Conservation (phyloP, 805 yeast species). For the Jamesozyma lodderae region DNA sequence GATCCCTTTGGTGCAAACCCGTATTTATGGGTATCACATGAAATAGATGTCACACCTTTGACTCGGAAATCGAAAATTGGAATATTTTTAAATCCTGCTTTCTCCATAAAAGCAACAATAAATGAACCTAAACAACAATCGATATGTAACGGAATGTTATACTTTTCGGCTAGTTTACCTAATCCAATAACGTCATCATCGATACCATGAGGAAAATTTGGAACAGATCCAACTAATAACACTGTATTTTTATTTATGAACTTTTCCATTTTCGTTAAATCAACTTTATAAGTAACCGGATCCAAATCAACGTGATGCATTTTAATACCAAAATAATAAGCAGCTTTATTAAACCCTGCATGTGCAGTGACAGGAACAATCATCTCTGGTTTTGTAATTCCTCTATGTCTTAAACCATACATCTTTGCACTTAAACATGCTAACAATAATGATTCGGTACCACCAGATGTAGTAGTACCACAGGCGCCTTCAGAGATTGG, state of each 20-base stretch:
- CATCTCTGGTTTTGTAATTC: conserved; percentile 71
- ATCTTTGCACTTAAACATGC: conserved; percentile 86
- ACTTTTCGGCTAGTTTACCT: conserved; percentile 47
- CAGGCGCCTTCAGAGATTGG: conserved; percentile 52
- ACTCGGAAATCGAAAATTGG: conserved; percentile 72
- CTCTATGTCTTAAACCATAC: conserved; percentile 48
- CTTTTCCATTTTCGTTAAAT: conserved; percentile 49
- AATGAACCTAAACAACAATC: conserved; percentile 96
- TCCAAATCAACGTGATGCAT: conserved; percentile 74
- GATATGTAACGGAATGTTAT: conserved; percentile 83
- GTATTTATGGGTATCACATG: conserved; percentile 98
- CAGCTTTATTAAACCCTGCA: conserved; percentile 93
- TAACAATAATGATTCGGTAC: conserved; percentile 83
- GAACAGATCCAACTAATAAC: conserved; percentile 85
- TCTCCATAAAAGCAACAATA: conserved; percentile 68
- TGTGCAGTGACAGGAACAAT: conserved; percentile 85
- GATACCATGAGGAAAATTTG: conserved; percentile 95
- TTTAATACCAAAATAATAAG: conserved; percentile 80
- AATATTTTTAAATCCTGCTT: conserved; percentile 39
- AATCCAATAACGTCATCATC: conserved; percentile 78
- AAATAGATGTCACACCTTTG: conserved; percentile 91
- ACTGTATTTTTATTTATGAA: conserved; percentile 75
- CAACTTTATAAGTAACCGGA: conserved; percentile 57
- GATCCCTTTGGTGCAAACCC: conserved; percentile 98
- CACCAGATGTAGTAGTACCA: conserved; percentile 89